phyloP scores from a whole-genome alignment of 495 filamentous ascomycete species.

The Xylaria longipes region DNA sequence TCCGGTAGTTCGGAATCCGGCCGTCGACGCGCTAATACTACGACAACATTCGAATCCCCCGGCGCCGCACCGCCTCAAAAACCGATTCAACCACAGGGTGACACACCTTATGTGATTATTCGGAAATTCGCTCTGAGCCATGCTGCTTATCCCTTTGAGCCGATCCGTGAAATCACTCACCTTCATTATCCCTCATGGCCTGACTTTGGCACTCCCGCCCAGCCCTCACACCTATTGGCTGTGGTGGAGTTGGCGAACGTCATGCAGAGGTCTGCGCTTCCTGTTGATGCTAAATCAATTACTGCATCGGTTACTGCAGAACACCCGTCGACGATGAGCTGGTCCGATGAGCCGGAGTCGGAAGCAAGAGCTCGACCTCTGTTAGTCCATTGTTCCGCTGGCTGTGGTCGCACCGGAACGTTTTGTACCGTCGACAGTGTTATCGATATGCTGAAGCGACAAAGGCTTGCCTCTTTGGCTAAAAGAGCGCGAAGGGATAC shows the following conservation, averaged over 20 bases:
- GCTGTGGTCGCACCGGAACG: conserved; percentile 92
- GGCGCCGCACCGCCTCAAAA: conserved; percentile 3
- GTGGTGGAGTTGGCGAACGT: conserved; percentile 85
- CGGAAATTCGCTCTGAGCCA: conserved; percentile 88
- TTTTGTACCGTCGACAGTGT: conserved; percentile 97
- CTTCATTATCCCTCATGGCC: conserved; percentile 95
- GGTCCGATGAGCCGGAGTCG: conserved; percentile 61
- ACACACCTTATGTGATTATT: conserved; percentile 78
- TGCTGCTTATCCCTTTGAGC: conserved; percentile 76
- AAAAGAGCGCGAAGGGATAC: conserved; percentile 40
- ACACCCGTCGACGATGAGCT: conserved; percentile 41
- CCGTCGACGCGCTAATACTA: conserved; percentile 39
- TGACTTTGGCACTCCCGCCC: conserved; percentile 92
- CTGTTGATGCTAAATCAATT: conserved; percentile 42
- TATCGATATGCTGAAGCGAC: conserved; percentile 88
- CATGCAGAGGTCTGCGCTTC: conserved; percentile 54
- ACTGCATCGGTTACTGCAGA: conserved; percentile 37
- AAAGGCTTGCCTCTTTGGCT: conserved; percentile 53
- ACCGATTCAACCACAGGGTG: conserved; percentile 41
- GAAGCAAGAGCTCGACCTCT: conserved; percentile 67
- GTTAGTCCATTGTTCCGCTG: conserved; percentile 93
- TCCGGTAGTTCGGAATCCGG: conserved; percentile 35
- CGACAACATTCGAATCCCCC: conserved; percentile 29
- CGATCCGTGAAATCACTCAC: conserved; percentile 92
- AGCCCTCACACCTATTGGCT: conserved; percentile 82